Conservation (phyloP, 23 red algal genomes). For the Agarophyton chilense region DNA sequence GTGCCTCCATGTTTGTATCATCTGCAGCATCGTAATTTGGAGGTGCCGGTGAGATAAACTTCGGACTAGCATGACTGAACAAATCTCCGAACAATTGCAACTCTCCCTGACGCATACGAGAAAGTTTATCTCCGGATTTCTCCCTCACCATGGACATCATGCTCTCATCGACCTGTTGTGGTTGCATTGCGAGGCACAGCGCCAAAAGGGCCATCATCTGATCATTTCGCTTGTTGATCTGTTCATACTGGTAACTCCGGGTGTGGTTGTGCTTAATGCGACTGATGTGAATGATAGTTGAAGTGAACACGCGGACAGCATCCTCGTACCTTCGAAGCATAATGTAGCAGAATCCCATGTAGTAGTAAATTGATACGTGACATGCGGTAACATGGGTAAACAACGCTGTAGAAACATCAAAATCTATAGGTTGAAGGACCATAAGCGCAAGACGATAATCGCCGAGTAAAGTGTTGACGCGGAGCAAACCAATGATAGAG, state of each 20-base stretch:
- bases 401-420: slow-evolving; percentile 77
- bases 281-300: slow-evolving; percentile 80
- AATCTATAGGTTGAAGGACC: slow-evolving; percentile 90
- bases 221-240: slow-evolving; percentile 97
- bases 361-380: slow-evolving; percentile 97
- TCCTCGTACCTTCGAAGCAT: slow-evolving; percentile 99
- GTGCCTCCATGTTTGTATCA: slow-evolving; percentile 75
- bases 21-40: slow-evolving; percentile 72
- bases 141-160: slow-evolving; percentile 82
- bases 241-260: slow-evolving; percentile 98
- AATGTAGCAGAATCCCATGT: slow-evolving; percentile 93
- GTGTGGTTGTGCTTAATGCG: slow-evolving; percentile 96
- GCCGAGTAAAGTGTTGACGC: slow-evolving; percentile 85
- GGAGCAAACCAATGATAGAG: slow-evolving; percentile 92
- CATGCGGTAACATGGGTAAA: slow-evolving; percentile 98
- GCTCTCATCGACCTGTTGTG: slow-evolving; percentile 90
- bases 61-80: slow-evolving; percentile 92
- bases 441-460: slow-evolving; percentile 95
- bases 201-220: slow-evolving; percentile 95
- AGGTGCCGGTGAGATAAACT: slow-evolving; percentile 88
- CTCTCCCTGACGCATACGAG: slow-evolving; percentile 88
- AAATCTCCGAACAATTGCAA: slow-evolving; percentile 82
- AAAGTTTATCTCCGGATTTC: slow-evolving; percentile 81
- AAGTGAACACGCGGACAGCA: slow-evolving; percentile 80
- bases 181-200: slow-evolving; percentile 74